These are phyloP conservation scores for Monosporozyma yasuniensis DNA, from an alignment of 805 yeast species.

Conservation along the genomic window DNA sequence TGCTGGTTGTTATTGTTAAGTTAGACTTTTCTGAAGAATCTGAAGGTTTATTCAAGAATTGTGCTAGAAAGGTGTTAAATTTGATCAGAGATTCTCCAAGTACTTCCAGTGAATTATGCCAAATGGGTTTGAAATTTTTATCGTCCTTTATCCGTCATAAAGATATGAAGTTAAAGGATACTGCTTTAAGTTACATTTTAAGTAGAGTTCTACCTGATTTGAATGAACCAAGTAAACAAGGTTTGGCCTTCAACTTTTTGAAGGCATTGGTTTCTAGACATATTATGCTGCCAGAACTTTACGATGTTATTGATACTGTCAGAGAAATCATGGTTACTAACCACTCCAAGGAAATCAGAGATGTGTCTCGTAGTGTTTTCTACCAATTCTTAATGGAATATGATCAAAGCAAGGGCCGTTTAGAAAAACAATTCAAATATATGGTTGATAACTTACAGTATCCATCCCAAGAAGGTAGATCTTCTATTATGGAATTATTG, in stretches of 20 bases:
- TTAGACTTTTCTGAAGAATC: slow-evolving; percentile 49
- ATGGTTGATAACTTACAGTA: slow-evolving; percentile 74
- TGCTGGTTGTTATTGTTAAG: slow-evolving; percentile 50
- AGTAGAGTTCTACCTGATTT: slow-evolving; percentile 74
- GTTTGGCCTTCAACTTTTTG: slow-evolving; percentile 76
- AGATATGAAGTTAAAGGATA: slow-evolving; percentile 55
- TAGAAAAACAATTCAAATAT: slow-evolving; percentile 75
- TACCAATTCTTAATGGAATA: slow-evolving; percentile 85
- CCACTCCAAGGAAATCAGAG: slow-evolving; percentile 74
- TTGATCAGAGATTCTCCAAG: slow-evolving; percentile 68
- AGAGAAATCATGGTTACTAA: slow-evolving; percentile 83
- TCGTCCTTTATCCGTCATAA: slow-evolving; percentile 65
- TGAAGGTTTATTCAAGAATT: slow-evolving; percentile 42
- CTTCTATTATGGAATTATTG: slow-evolving; percentile 82
- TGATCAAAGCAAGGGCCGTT: slow-evolving; percentile 81
- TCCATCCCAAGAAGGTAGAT: slow-evolving; percentile 78
- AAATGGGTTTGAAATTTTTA: slow-evolving; percentile 64
- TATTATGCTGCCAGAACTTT: slow-evolving; percentile 75
- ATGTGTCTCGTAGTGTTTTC: slow-evolving; percentile 73
- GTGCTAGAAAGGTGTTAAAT: slow-evolving; percentile 51
- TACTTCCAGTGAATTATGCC: slow-evolving; percentile 72
- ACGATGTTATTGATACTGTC: slow-evolving; percentile 76
- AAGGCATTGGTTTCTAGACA: slow-evolving; percentile 69
- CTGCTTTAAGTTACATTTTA: slow-evolving; percentile 65
- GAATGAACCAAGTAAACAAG: slow-evolving; percentile 82